Conservation (phyloP, 768 basidiomycete genomes). For the Sistotremastrum niveocremeum region DNA sequence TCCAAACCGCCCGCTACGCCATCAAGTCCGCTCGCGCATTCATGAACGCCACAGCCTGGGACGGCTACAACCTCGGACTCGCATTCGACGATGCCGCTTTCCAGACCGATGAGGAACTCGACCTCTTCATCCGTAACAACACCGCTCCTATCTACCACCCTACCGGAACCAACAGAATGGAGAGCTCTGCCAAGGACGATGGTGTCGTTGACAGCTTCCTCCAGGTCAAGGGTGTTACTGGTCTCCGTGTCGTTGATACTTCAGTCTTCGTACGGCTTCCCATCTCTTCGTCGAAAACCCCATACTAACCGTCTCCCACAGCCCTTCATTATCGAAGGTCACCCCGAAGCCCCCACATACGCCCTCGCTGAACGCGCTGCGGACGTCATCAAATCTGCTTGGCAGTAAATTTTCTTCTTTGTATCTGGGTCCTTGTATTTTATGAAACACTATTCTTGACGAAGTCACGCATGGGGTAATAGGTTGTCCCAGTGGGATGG, state of each 20-base stretch:
- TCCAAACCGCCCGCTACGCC: slow-evolving; percentile 12
- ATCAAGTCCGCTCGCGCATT: slow-evolving; percentile 1
- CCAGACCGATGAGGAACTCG: slow-evolving; percentile 3
- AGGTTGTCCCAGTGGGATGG: no score
- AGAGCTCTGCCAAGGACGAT: slow-evolving; percentile 13
- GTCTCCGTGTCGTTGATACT: slow-evolving; percentile 23
- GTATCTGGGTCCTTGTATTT: no score
- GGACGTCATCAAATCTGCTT: slow-evolving; percentile 4
- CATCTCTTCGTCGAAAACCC: neutral
- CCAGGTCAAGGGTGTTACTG: slow-evolving; percentile 25
- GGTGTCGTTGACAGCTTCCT: slow-evolving; percentile 28
- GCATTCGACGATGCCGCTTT: slow-evolving; percentile 1
- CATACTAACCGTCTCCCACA: neutral
- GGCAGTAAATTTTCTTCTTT: no score
- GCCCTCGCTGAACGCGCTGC: slow-evolving; percentile 8
- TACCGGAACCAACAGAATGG: slow-evolving; percentile 23
- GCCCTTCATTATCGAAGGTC: slow-evolving; percentile 6
- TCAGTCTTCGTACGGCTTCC: slow-evolving; percentile 7
- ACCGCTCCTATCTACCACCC: slow-evolving; percentile 2
- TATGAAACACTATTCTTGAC: no score
- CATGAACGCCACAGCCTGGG: slow-evolving; percentile 3
- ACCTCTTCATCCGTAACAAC: neutral
- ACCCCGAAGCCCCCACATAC: slow-evolving; percentile 5
- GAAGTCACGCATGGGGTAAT: no score
- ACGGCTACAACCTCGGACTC: slow-evolving; percentile 1